Evolutionary conservation across 805 yeast species (phyloP).

Genomic region (Yamadazyma akitaensis): DNA sequence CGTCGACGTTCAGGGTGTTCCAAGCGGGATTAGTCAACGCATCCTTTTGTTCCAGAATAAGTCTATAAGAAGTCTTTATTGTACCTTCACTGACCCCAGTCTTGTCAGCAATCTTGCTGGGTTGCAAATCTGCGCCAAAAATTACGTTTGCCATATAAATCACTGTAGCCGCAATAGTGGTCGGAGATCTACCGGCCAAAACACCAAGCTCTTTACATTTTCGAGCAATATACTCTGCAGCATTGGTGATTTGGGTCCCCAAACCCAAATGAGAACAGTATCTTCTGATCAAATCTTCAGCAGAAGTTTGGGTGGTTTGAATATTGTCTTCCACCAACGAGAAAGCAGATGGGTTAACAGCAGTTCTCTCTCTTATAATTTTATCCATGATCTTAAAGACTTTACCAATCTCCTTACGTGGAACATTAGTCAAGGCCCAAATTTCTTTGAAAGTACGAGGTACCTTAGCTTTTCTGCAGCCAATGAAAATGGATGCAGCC

Average conservation of each 20-base stretch:
- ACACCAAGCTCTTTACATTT: conserved; percentile 89
- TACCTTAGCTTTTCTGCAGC: conserved; percentile 90
- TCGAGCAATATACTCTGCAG: conserved; percentile 90
- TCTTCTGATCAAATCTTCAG: conserved; percentile 92
- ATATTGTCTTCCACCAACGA: conserved; percentile 46
- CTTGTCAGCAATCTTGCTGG: conserved; percentile 81
- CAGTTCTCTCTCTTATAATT: conserved; percentile 55
- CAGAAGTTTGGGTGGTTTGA: conserved; percentile 80
- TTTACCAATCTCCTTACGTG: conserved; percentile 90
- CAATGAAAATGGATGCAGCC: conserved; percentile 94
- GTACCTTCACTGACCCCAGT: conserved; percentile 98
- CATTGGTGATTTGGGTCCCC: conserved; percentile 77
- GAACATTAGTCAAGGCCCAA: conserved; percentile 91
- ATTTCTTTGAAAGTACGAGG: conserved; percentile 95
- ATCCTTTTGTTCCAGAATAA: conserved; percentile 66
- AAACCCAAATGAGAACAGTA: conserved; percentile 94
- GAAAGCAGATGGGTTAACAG: conserved; percentile 40
- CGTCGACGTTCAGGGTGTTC: conserved; percentile 39
- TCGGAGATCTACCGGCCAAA: conserved; percentile 94
- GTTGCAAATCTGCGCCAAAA: conserved; percentile 74
- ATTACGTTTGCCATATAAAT: conserved; percentile 90
- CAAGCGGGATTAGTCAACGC: conserved; percentile 71
- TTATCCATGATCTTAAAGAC: conserved; percentile 78
- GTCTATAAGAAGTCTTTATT: conserved; percentile 85
- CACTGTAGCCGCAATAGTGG: conserved; percentile 96